A percentile compares a stretch with the other conserved stretches of the same genome.
Conservation (phyloP, 768 basidiomycete genomes). For the Serpula lacrymans region DNA sequence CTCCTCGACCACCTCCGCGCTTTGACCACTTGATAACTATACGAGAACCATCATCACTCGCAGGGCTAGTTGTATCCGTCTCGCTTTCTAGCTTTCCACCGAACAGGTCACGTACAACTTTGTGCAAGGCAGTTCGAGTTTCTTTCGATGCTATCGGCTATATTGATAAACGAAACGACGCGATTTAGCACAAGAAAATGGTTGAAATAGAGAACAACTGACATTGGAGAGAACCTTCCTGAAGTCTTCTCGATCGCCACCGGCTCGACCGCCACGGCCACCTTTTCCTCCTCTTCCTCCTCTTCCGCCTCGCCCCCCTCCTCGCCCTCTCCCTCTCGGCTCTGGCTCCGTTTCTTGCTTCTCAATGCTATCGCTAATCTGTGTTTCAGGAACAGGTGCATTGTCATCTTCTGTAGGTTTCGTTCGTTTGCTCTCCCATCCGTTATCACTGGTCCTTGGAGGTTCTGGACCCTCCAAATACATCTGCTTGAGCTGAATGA, state of each 20-base stretch:
- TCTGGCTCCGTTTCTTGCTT: background rate
- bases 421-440: conserved; percentile 59
- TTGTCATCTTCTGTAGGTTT: conserved; percentile 28
- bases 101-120: conserved; percentile 77
- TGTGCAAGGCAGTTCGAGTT: conserved; percentile 78
- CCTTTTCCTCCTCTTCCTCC: conserved; percentile 42
- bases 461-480: conserved; percentile 80
- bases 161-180: conserved; percentile 11
- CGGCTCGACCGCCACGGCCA: conserved; percentile 39
- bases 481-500: conserved; percentile 65
- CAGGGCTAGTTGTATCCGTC: conserved; percentile 51
- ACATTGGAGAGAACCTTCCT: conserved; percentile 83
- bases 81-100: conserved; percentile 81
- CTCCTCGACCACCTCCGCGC: conserved; percentile 44
- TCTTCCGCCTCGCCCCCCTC: conserved; percentile 36
- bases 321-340: conserved; percentile 13
- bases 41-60: conserved; percentile 64
- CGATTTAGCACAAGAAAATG: conserved; percentile 3
- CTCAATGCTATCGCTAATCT: conserved; percentile 3
- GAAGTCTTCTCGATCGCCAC: conserved; percentile 53
- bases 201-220: conserved; percentile 34
- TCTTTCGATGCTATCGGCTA: conserved; percentile 85
- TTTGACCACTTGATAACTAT: conserved; percentile 79
- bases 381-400: conserved; percentile 9
- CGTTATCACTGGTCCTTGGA: conserved; percentile 67